These are phyloP conservation scores for Chrysanthemum lavandulifolium DNA, from an alignment of 129 eudicot genomes.

Conservation along the genomic window DNA sequence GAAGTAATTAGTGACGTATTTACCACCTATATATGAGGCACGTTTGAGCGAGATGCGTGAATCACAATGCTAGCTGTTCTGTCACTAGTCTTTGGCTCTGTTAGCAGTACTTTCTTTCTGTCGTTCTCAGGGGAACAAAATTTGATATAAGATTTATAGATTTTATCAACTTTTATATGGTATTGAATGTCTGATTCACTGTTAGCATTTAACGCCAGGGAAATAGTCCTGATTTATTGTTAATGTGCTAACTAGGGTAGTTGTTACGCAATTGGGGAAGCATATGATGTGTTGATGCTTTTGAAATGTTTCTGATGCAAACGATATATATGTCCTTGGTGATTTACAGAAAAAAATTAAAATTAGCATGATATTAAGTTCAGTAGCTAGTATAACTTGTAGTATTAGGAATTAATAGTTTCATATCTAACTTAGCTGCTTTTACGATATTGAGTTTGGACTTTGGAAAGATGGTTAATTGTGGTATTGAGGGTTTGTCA, in stretches of 20 bases:
- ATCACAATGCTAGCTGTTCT: too few species aligned
- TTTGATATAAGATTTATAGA: background rate
- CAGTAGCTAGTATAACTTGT: conserved; percentile 9
- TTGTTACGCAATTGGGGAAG: background rate
- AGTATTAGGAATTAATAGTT: background rate
- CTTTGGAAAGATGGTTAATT: conserved; percentile 10
- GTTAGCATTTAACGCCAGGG: background rate
- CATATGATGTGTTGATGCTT: background rate
- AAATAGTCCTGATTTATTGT: conserved; percentile 1
- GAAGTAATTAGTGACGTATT: background rate
- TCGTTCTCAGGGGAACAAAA: too few species aligned
- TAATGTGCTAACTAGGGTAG: conserved; percentile 11
- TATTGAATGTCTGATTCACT: conserved; percentile 10
- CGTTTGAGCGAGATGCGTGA: too few species aligned
- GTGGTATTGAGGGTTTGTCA: background rate
- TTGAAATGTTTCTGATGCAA: conserved; percentile 7
- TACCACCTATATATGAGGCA: too few species aligned
- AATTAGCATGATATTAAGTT: background rate
- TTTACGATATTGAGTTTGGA: conserved; percentile 2
- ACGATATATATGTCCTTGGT: background rate
- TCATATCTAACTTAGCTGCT: conserved; percentile 11
- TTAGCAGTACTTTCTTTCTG: too few species aligned
- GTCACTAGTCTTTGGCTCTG: too few species aligned
- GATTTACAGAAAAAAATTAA: background rate
- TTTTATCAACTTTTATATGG: background rate